Percentiles rank a stretch among this genome's conserved stretches.
These are phyloP conservation scores for Xylariales sp. DNA, from an alignment of 2,329 filamentous ascomycete species.

Conservation along the genomic window DNA sequence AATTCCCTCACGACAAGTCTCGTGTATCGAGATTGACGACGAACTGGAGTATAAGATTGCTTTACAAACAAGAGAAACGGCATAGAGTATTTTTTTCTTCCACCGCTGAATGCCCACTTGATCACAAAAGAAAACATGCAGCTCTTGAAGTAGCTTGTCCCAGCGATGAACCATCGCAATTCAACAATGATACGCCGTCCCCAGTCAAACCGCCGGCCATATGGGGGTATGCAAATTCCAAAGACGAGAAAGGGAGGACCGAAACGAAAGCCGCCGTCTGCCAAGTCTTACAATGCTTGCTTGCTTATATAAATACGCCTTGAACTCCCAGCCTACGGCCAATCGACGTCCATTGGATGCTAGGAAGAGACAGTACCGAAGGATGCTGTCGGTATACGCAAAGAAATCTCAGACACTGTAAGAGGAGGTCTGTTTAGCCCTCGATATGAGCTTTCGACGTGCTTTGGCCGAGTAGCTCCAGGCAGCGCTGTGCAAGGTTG, in stretches of 20 bases:
- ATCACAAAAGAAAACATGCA: slow-evolving; percentile 10
- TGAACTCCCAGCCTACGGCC: slow-evolving; percentile 37
- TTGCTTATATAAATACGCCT: slow-evolving; percentile 35
- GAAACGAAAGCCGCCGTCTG: slow-evolving; percentile 12
- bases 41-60: background rate
- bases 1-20: no score
- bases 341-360: slow-evolving; percentile 28
- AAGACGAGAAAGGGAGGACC: slow-evolving; percentile 17
- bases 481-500: slow-evolving; percentile 80
- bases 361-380: slow-evolving; percentile 18
- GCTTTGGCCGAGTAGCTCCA: slow-evolving; percentile 77
- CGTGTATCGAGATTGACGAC: no score
- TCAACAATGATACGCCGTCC: slow-evolving; percentile 11
- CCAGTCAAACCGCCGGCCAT: slow-evolving; percentile 15
- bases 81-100: slow-evolving; percentile 3
- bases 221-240: slow-evolving; percentile 25
- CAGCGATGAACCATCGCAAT: slow-evolving; percentile 3
- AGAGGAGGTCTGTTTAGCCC: slow-evolving; percentile 48
- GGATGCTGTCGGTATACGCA: slow-evolving; percentile 14
- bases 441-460: slow-evolving; percentile 78
- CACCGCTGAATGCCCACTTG: background rate
- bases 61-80: no score
- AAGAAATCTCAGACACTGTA: no score
- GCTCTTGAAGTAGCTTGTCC: slow-evolving; percentile 1
- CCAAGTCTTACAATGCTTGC: slow-evolving; percentile 21